Evolutionary conservation across 352 stramenopile species (phyloP), one percentile per base, ranked within the genome.

Genomic region (Phytophthora meadii): DNA sequence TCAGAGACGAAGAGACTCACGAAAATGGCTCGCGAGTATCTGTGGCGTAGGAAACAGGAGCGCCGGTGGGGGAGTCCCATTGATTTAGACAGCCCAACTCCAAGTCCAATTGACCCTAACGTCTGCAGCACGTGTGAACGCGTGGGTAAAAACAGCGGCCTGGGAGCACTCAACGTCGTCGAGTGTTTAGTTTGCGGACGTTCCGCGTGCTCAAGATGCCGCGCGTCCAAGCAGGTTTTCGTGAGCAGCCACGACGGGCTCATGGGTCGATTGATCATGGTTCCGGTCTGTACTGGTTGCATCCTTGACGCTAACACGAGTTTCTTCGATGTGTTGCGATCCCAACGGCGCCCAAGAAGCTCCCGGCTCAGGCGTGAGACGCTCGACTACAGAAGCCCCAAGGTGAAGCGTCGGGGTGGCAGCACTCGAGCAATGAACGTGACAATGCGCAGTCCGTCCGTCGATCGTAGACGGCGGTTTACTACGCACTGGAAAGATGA

Each of bases 1-100:
- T 77, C 77, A 1, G 77, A 86, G 49, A 74, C 74, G 44, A 86
- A 83, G 62, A 54, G 74, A 7, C 49, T 86, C 15, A 86, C 77
- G 1, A 67, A 71, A 40, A 86, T 83, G 77, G 54, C 80, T 14
- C 63, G 70, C 8, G 46, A 67, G 28, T 51, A 58, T 15, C 67
- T 80, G 10, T 52, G 27, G 34, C 65, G 46, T 6, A 69, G 57
- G 51, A 55, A 65, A 15, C 37, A 52, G 24, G 58, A 53, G 25
- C 44, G 37, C 6, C 64, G 25, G 1, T 52, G 25, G 45, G 49
- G n/a, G 4, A 64, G 55, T 42, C 65, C 50, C 15, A 17, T 28
- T 11, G 51, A 60, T 24, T 54, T 47, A 6, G 50, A 44, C 8
- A 30, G 15, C 4, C 70, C 69, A 24, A 12, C 37, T 9, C 14